A percentile compares a stretch with the other conserved stretches of the same genome.
Evolutionary conservation across 768 basidiomycete species (phyloP).

Genomic region (Collybia sp.): DNA sequence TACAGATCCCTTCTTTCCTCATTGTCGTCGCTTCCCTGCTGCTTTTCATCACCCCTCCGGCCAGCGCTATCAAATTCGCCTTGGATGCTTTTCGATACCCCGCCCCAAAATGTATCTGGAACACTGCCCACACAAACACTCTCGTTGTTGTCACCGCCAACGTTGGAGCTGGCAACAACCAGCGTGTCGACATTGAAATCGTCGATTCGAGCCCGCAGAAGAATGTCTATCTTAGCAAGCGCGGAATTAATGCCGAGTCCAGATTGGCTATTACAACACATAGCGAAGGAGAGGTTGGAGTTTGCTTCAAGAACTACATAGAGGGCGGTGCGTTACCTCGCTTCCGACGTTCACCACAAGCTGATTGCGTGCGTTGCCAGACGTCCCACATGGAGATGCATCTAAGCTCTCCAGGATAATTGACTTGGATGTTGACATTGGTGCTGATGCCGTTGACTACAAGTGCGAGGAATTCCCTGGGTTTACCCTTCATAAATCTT

Average conservation of each 20-base stretch:
- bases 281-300: conserved; percentile 90
- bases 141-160: conserved; percentile 97
- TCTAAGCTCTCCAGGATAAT: conserved; percentile 59
- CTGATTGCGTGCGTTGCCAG: conserved; percentile 21
- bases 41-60: conserved; percentile 22
- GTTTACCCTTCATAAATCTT: neutral
- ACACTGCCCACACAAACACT: conserved; percentile 77
- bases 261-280: conserved; percentile 93
- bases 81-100: conserved; percentile 73
- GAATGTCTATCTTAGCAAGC: conserved; percentile 91
- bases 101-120: conserved; percentile 89
- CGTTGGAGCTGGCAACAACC: conserved; percentile 67
- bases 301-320: conserved; percentile 86
- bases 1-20: conserved; percentile 15
- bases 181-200: conserved; percentile 92
- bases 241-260: conserved; percentile 84
- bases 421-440: conserved; percentile 96
- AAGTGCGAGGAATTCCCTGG: conserved; percentile 57
- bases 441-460: conserved; percentile 98
- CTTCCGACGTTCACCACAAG: neutral
- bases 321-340: conserved; percentile 56
- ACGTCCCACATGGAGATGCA: conserved; percentile 40
- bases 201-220: conserved; percentile 80
- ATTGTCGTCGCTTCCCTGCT: conserved; percentile 16
- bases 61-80: conserved; percentile 78